Evolutionary conservation across 148 eudicot species (phyloP).

Genomic region (Drosera capensis): DNA sequence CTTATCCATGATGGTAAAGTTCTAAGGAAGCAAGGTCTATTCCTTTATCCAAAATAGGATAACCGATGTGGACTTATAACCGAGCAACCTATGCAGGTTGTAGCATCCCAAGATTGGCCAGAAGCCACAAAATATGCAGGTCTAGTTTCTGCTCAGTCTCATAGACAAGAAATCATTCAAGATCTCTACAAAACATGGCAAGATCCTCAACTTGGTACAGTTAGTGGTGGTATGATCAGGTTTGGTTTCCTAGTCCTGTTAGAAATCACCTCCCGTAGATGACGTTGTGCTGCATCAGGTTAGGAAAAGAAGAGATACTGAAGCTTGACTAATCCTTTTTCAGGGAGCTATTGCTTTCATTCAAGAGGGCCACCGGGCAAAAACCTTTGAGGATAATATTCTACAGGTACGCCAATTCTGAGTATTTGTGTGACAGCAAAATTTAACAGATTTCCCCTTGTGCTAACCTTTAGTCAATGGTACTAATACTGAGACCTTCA

Average conservation of each 20-base stretch:
- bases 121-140: conserved; percentile 89
- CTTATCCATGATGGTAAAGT: neutral
- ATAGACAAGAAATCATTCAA: conserved; percentile 85
- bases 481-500: neutral
- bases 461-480: neutral
- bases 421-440: neutral
- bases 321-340: neutral
- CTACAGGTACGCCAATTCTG: conserved; percentile 19
- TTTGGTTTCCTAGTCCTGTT: conserved; percentile 6
- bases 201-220: conserved; percentile 58
- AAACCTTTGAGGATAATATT: conserved; percentile 38
- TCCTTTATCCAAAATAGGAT: no score
- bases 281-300: neutral
- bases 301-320: neutral
- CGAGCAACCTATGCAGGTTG: conserved; percentile 76
- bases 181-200: conserved; percentile 70
- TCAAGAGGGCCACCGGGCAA: conserved; percentile 45
- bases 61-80: no score
- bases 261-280: no score
- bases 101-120: conserved; percentile 95
- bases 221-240: conserved; percentile 83
- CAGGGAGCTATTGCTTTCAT: conserved; percentile 39
- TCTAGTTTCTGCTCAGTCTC: conserved; percentile 81
- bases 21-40: no score
- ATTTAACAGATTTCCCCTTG: neutral